Evolutionary conservation across 139 green algal species (phyloP).

Genomic region (Tetradesmus obliquus): DNA sequence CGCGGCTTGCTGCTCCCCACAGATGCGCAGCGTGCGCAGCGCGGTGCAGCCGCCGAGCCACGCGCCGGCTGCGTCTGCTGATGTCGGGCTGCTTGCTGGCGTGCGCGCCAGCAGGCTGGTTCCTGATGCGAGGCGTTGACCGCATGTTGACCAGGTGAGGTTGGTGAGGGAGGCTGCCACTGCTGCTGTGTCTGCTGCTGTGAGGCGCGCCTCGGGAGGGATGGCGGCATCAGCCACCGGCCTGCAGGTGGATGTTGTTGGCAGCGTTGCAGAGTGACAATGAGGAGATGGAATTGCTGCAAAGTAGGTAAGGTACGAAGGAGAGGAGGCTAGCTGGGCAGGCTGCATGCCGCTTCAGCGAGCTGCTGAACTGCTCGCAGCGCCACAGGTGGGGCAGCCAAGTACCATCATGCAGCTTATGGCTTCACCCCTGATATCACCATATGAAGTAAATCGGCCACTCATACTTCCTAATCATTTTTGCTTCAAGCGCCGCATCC

Average conservation of each 20-base stretch:
- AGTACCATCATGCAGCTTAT: neutral
- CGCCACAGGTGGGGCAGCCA: neutral
- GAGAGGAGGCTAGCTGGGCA: neutral
- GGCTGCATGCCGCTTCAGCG: neutral
- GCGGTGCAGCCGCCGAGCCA: constrained; percentile 18
- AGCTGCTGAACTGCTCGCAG: neutral
- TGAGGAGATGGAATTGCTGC: too few relatives aligned
- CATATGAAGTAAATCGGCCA: too few relatives aligned
- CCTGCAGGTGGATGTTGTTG: neutral
- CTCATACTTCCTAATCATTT: too few relatives aligned
- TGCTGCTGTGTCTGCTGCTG: neutral
- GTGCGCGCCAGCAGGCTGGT: constrained; percentile 3
- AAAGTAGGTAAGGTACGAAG: too few relatives aligned
- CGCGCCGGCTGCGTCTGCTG: neutral
- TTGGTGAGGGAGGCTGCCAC: neutral
- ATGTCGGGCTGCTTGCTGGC: neutral
- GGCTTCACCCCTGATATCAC: too few relatives aligned
- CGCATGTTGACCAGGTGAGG: constrained; percentile 18
- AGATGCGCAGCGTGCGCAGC: neutral
- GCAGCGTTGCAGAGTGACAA: neutral
- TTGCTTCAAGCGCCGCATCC: too few relatives aligned
- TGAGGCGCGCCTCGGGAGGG: constrained; percentile 16
- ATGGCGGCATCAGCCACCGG: neutral
- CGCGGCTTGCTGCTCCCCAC: neutral
- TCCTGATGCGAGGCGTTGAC: neutral